Evolutionary conservation across 2,329 filamentous ascomycete genomes (phyloP).

Genomic region (Aureobasidium melanogenum): DNA sequence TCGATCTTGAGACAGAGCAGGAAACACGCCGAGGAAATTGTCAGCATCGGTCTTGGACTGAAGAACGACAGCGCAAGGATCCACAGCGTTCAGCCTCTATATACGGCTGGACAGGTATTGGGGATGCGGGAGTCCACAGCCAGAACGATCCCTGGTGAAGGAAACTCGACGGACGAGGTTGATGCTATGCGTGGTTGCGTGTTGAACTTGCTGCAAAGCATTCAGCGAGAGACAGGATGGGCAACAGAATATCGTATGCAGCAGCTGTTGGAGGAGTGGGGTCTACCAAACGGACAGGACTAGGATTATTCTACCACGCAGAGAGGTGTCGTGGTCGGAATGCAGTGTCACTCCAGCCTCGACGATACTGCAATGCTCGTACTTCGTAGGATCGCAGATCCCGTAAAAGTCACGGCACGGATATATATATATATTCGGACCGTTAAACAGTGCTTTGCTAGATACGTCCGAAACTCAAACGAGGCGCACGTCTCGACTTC

Average conservation of each 20-base stretch:
- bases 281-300: constrained; percentile 6
- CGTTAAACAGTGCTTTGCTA: neutral
- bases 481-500: neutral
- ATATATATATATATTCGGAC: neutral
- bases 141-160: constrained; percentile 20
- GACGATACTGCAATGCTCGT: neutral
- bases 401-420: neutral
- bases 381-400: constrained; percentile 4
- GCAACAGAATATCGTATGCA: constrained; percentile 53
- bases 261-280: constrained; percentile 43
- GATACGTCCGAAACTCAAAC: neutral
- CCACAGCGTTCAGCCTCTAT: constrained; percentile 50
- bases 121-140: constrained; percentile 21
- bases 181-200: constrained; percentile 45
- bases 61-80: constrained; percentile 50
- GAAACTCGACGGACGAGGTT: constrained; percentile 18
- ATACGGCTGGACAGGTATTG: constrained; percentile 54
- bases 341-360: neutral
- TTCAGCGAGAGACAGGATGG: constrained; percentile 57
- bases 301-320: neutral
- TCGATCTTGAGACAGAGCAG: constrained; percentile 47
- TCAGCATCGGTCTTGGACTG: constrained; percentile 50
- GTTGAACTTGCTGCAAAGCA: constrained; percentile 46
- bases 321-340: neutral
- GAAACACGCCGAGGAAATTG: constrained; percentile 52